Conservation (phyloP, 257 asterid species). For the Dorcoceras hygrometricum region DNA sequence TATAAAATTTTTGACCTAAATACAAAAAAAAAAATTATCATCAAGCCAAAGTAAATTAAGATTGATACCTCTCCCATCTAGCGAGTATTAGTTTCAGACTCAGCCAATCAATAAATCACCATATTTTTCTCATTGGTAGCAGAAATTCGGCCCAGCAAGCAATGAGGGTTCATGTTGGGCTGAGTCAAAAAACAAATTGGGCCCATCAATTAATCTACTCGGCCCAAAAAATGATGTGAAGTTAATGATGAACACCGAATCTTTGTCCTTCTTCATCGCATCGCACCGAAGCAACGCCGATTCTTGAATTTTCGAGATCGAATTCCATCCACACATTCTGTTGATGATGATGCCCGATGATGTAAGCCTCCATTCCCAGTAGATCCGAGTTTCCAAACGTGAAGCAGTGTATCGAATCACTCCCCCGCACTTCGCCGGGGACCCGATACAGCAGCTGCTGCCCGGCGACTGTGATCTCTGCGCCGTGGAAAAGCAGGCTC, state of each 20-base stretch:
- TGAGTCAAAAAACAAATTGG: background rate
- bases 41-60: too few relatives aligned
- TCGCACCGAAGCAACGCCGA: constrained; percentile 63
- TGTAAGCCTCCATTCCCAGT: constrained; percentile 57
- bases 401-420: constrained; percentile 64
- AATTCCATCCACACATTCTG: constrained; percentile 84
- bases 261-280: constrained; percentile 65
- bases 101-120: too few relatives aligned
- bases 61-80: too few relatives aligned
- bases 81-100: too few relatives aligned
- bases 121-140: too few relatives aligned
- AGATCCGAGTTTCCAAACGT: constrained; percentile 83
- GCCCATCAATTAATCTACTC: background rate
- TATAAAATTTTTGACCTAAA: too few relatives aligned
- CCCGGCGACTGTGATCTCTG: constrained; percentile 51
- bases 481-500: constrained; percentile 64
- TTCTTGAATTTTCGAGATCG: constrained; percentile 64
- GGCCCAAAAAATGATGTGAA: background rate
- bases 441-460: constrained; percentile 57
- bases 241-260: constrained; percentile 37
- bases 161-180: background rate
- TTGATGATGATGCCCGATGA: constrained; percentile 84
- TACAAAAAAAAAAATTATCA: too few relatives aligned
- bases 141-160: background rate
- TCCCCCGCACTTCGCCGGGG: constrained; percentile 50